Base-by-base conservation (phyloP, 140 eudicot genomes). In the Senecio squalidus region DNA sequence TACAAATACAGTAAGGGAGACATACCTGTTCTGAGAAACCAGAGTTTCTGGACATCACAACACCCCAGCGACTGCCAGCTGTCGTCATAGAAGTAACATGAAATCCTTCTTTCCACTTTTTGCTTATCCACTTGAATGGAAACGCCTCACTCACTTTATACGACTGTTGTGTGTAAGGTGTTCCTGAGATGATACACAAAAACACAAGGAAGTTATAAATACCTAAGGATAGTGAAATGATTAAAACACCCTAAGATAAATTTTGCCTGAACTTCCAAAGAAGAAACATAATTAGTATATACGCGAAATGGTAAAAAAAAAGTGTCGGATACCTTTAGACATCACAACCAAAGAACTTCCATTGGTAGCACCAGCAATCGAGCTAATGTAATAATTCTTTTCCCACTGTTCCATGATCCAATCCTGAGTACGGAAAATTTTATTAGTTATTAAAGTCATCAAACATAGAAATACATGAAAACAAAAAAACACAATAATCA, bases 291-390 rank as follows among this genome's bases (percentile, higher is more conserved):
- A 7, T 45, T n/a, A n/a, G n/a, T n/a, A n/a, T n/a, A n/a, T n/a
- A n/a, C n/a, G n/a, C n/a, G n/a, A n/a, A n/a, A n/a, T n/a, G n/a
- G n/a, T n/a, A n/a, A n/a, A n/a, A n/a, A n/a, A n/a, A n/a, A n/a
- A n/a, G n/a, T n/a, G n/a, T n/a, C n/a, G n/a, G n/a, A n/a, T n/a
- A 86, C 95, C 95, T 82, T 82, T 86, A 22, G 97, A 90, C 97
- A 90, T 90, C 33, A 90, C 83, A 51, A 86, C 95, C 76, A 86
- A 38, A 15, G 91, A 86, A 55, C 95, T 79, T 58, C 95, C 95
- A 66, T 82, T 85, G 38, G 71, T 38, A 4, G 94, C 85, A 69
- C 94, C 94, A 69, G 89, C 89, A 36, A 84, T 81, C n/a, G 95
- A 79, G 62, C 85, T 86, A 68, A 86, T 86, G 62, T 82, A 86